Conservation (phyloP, 495 filamentous ascomycete genomes). For the Xylaria flabelliformis region DNA sequence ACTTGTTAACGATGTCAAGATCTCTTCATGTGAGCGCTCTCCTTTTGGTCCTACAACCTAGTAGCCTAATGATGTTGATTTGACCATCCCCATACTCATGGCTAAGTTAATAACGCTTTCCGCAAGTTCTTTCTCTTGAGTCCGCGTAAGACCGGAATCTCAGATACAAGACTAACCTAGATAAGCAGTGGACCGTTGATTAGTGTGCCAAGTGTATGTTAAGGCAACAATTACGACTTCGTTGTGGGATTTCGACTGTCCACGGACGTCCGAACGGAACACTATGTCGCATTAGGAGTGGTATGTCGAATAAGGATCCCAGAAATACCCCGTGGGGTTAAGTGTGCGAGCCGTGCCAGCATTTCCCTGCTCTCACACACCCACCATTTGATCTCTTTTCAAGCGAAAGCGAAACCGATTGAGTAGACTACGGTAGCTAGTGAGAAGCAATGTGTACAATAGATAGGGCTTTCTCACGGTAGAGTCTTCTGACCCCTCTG, state of each 20-base stretch:
- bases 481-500: too few relatives aligned
- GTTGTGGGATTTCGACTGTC: not conserved
- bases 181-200: not conserved
- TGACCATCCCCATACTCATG: not conserved
- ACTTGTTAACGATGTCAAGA: not conserved
- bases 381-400: too few relatives aligned
- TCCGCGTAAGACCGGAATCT: not conserved
- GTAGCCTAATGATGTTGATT: not conserved
- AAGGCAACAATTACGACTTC: not conserved
- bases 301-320: not conserved
- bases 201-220: not conserved
- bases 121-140: not conserved
- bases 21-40: not conserved
- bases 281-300: not conserved
- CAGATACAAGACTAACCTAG: not conserved
- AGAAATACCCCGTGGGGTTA: not conserved
- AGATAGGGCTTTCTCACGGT: too few relatives aligned
- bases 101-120: slow-evolving; percentile 23
- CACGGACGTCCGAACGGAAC: not conserved
- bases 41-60: not conserved
- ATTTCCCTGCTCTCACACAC: too few relatives aligned
- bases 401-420: too few relatives aligned
- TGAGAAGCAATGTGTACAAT: too few relatives aligned
- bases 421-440: too few relatives aligned
- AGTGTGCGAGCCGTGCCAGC: not conserved